These are phyloP conservation scores for Vicia faba DNA, from an alignment of 306 rosid genomes.

Conservation along the genomic window DNA sequence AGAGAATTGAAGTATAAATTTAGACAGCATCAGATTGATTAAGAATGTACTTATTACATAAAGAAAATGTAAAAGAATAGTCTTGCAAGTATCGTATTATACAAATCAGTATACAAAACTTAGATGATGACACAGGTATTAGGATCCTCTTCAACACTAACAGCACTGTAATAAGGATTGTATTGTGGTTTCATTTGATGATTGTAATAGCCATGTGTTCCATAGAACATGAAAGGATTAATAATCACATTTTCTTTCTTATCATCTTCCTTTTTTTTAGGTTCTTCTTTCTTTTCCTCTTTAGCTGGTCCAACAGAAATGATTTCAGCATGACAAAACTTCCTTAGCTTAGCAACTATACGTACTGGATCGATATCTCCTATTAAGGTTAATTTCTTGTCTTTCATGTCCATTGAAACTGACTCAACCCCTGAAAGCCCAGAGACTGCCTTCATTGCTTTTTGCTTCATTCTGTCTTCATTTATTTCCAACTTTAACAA, in stretches of 20 bases:
- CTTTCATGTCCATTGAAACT: slow-evolving; percentile 61
- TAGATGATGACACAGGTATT: slow-evolving; percentile 65
- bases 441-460: too few relatives aligned
- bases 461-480: too few relatives aligned
- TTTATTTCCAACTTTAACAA: too few relatives aligned
- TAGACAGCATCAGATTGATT: too few relatives aligned
- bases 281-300: slow-evolving; percentile 58
- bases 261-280: slow-evolving; percentile 36
- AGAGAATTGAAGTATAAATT: too few relatives aligned
- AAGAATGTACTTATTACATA: too few relatives aligned
- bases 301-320: slow-evolving; percentile 69
- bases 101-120: not conserved
- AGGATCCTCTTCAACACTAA: slow-evolving; percentile 56
- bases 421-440: slow-evolving; percentile 53
- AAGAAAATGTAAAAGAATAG: too few relatives aligned
- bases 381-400: slow-evolving; percentile 53
- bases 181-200: slow-evolving; percentile 37
- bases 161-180: slow-evolving; percentile 28
- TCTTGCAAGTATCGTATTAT: too few relatives aligned
- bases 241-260: slow-evolving; percentile 5
- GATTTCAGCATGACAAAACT: slow-evolving; percentile 46
- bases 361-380: slow-evolving; percentile 63
- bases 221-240: slow-evolving; percentile 16
- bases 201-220: not conserved
- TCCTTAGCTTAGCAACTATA: slow-evolving; percentile 58